phyloP scores from a whole-genome alignment of 2,329 filamentous ascomycete genomes.

The Fusarium virguliforme region DNA sequence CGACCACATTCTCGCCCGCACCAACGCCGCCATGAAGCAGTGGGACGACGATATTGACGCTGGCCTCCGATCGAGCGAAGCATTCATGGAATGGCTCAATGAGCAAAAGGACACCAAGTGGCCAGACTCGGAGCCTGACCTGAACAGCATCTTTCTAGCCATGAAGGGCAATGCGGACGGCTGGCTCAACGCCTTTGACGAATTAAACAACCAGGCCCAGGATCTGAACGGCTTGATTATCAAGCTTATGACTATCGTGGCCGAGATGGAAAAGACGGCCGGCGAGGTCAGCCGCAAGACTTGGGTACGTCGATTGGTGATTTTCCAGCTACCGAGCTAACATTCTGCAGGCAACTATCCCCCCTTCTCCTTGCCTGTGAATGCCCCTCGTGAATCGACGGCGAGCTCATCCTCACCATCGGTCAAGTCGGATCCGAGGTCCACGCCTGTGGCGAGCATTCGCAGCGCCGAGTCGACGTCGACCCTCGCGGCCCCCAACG shows the following conservation, averaged over 20 bases:
- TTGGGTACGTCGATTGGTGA: conserved; percentile 69
- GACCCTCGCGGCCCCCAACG: conserved; percentile 27
- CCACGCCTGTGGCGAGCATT: conserved; percentile 41
- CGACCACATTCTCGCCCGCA: conserved; percentile 88
- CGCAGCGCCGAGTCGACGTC: conserved; percentile 37
- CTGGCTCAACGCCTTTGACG: conserved; percentile 86
- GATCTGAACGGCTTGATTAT: conserved; percentile 79
- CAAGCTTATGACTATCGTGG: conserved; percentile 82
- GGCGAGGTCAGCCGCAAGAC: conserved; percentile 86
- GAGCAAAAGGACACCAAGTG: conserved; percentile 75
- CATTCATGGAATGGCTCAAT: conserved; percentile 83
- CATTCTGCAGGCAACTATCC: conserved; percentile 46
- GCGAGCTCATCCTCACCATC: conserved; percentile 28
- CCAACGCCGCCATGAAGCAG: conserved; percentile 82
- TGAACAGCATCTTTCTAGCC: conserved; percentile 83
- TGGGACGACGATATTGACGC: conserved; percentile 84
- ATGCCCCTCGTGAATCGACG: conserved; percentile 31
- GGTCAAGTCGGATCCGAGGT: conserved; percentile 28
- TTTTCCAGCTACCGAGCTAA: conserved; percentile 28
- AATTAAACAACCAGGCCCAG: conserved; percentile 81
- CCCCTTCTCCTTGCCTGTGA: conserved; percentile 46
- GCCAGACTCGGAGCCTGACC: conserved; percentile 70
- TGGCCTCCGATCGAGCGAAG: conserved; percentile 81
- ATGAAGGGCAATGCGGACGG: conserved; percentile 96
- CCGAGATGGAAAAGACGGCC: conserved; percentile 89